phyloP scores from a whole-genome alignment of 2,329 filamentous ascomycete genomes.

The Aspergillus brunneoviolaceus region DNA sequence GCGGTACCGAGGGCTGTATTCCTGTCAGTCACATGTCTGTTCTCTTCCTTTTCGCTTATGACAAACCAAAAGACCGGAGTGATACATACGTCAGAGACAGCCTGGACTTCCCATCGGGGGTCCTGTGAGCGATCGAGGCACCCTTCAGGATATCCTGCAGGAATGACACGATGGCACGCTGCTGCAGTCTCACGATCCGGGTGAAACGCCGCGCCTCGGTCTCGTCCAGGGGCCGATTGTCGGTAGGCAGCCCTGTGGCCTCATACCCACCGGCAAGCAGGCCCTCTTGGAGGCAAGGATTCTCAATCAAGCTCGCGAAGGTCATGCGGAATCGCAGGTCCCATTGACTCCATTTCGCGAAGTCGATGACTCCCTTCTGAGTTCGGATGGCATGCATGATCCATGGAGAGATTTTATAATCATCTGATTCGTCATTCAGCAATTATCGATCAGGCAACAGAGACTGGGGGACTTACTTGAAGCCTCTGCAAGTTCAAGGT shows the following conservation, averaged over 20 bases:
- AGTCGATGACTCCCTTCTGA: background rate
- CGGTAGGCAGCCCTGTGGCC: background rate
- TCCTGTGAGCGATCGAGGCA: background rate
- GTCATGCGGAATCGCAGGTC: constrained; percentile 26
- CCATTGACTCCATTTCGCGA: constrained; percentile 19
- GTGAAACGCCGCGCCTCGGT: background rate
- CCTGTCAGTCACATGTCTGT: background rate
- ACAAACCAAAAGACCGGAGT: too few relatives aligned
- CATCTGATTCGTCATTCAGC: constrained; percentile 12
- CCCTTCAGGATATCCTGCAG: background rate
- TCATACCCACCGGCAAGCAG: background rate
- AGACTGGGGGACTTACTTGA: constrained; percentile 16
- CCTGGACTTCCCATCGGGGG: background rate
- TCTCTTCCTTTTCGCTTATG: too few relatives aligned
- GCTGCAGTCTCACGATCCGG: background rate
- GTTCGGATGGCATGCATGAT: constrained; percentile 18
- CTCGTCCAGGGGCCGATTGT: background rate
- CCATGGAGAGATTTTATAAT: constrained; percentile 22
- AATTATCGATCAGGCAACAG: background rate
- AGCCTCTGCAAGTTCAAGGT: constrained; percentile 20
- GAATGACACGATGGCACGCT: background rate
- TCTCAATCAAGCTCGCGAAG: constrained; percentile 20
- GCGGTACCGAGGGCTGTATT: background rate
- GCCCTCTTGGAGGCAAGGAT: background rate
- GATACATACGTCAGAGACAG: background rate